Percentiles rank a stretch among this genome's conserved stretches.
Evolutionary conservation across 2,329 filamentous ascomycete species (phyloP).

Genomic region (Raffaelea albimanens): DNA sequence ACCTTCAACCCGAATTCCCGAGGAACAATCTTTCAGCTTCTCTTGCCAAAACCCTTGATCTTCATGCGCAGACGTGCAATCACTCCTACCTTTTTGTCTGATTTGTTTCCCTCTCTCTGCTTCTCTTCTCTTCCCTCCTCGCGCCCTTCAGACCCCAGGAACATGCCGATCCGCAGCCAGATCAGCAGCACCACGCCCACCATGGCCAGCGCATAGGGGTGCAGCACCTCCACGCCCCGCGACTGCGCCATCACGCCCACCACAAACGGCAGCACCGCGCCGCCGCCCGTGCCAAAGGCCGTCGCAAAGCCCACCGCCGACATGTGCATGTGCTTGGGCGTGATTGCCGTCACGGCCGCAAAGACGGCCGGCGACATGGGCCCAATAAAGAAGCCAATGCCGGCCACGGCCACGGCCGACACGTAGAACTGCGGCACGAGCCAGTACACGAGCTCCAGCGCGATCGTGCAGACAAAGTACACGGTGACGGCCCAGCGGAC

Average conservation of each 20-base stretch:
- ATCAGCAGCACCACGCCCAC: background rate
- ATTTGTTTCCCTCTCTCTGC: background rate
- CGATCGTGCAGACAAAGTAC: background rate
- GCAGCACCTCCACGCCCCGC: background rate
- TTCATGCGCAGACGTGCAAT: no score
- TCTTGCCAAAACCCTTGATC: no score
- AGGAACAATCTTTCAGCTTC: no score
- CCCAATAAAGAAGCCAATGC: background rate
- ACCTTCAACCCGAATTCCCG: no score
- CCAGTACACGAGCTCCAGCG: background rate
- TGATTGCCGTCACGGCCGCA: background rate
- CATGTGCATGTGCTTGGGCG: background rate
- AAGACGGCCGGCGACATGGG: background rate
- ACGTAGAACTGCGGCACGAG: background rate
- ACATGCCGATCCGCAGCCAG: background rate
- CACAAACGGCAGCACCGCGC: background rate
- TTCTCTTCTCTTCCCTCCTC: background rate
- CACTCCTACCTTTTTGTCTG: no score
- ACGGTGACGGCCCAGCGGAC: background rate
- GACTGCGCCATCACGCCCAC: background rate
- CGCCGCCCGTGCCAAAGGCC: background rate
- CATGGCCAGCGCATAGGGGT: background rate
- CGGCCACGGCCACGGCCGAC: background rate
- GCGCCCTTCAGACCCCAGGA: background rate
- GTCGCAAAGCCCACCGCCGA: background rate